Conservation (phyloP, 164 flowering plant species). For the Taxillus chinensis region DNA sequence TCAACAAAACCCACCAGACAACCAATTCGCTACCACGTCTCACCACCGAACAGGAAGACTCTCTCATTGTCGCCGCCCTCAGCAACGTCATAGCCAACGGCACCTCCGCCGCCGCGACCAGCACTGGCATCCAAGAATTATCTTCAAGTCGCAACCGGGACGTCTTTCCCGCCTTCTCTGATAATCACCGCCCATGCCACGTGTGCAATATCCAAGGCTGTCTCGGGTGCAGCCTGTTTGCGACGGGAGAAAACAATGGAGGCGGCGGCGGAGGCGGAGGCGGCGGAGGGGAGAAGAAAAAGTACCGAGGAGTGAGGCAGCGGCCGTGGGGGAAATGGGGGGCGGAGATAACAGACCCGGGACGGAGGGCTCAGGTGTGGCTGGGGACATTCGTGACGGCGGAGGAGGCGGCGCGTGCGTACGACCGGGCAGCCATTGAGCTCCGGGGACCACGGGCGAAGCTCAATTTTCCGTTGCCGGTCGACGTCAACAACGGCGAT, state of each 20-base stretch:
- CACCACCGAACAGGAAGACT: constrained; percentile 32
- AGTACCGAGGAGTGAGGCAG: constrained; percentile 38
- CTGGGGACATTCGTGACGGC: constrained; percentile 42
- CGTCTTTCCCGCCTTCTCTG: constrained; percentile 6
- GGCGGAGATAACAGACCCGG: constrained; percentile 41
- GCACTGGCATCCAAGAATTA: too few relatives aligned
- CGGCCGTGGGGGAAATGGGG: constrained; percentile 57
- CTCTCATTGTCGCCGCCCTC: constrained; percentile 37
- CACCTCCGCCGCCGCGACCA: neutral
- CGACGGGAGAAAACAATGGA: neutral
- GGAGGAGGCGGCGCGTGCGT: constrained; percentile 45
- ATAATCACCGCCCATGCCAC: constrained; percentile 24
- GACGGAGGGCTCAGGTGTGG: constrained; percentile 33
- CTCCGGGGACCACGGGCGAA: constrained; percentile 46
- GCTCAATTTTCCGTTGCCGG: constrained; percentile 39
- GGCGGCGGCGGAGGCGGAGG: neutral
- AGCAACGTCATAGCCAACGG: constrained; percentile 28
- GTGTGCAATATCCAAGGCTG: constrained; percentile 36
- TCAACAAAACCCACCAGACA: neutral
- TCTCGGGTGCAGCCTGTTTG: constrained; percentile 38
- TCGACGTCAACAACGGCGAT: neutral
- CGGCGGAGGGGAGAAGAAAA: constrained; percentile 8
- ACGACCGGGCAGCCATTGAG: constrained; percentile 39
- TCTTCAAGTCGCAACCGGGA: neutral
- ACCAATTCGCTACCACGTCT: constrained; percentile 13